phyloP scores from a whole-genome alignment of 2,329 filamentous ascomycete genomes.

The Colletotrichum filicis region DNA sequence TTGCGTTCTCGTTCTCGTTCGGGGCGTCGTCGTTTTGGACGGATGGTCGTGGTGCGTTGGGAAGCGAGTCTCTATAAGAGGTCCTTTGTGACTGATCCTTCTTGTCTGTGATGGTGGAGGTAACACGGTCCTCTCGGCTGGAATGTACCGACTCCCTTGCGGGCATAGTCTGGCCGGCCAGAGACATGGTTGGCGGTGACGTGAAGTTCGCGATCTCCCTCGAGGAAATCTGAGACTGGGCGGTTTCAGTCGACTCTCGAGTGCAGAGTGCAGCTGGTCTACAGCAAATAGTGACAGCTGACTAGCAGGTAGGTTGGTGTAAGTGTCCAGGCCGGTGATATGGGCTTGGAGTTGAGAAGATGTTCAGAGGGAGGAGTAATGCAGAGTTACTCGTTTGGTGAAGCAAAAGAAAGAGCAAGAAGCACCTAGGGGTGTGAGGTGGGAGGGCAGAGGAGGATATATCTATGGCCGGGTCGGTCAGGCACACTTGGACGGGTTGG shows the following conservation, averaged over 20 bases:
- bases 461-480: conserved; percentile 32
- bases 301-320: conserved; percentile 6
- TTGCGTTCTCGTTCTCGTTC: conserved; percentile 36
- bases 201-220: conserved; percentile 24
- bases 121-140: conserved; percentile 10
- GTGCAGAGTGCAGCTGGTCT: conserved; percentile 18
- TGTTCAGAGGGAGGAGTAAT: background rate
- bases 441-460: conserved; percentile 32
- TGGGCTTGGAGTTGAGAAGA: background rate
- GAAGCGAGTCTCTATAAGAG: conserved; percentile 37
- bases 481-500: conserved; percentile 7
- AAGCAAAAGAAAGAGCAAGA: background rate
- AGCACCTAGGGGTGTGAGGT: background rate
- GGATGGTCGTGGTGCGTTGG: conserved; percentile 31
- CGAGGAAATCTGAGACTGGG: conserved; percentile 30
- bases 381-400: background rate
- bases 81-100: conserved; percentile 22
- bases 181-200: conserved; percentile 35
- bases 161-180: conserved; percentile 35
- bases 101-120: conserved; percentile 5
- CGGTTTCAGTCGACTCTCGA: conserved; percentile 26
- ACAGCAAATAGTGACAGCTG: conserved; percentile 18
- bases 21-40: conserved; percentile 32
- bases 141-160: conserved; percentile 34
- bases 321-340: conserved; percentile 24